A percentile compares a stretch with the other conserved stretches of the same genome.
Conservation (phyloP, 1,139 yeast species). For the Saccharomycopsis crataegensis region DNA sequence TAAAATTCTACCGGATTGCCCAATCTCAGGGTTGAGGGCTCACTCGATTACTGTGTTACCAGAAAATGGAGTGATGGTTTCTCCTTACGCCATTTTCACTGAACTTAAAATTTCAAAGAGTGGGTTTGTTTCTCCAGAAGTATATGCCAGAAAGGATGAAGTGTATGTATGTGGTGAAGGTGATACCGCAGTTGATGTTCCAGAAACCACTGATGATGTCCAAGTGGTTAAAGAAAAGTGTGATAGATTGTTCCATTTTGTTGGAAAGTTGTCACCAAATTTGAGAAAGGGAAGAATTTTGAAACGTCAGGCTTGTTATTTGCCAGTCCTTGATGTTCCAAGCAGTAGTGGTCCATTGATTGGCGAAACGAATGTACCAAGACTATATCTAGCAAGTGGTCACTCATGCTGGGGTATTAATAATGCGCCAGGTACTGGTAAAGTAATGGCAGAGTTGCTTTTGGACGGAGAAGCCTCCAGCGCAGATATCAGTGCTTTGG, state of each 20-base stretch:
- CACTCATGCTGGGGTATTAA: slow-evolving; percentile 99
- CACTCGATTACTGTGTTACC: slow-evolving; percentile 93
- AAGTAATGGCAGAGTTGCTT: slow-evolving; percentile 78
- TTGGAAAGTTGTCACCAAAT: slow-evolving; percentile 67
- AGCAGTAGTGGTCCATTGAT: slow-evolving; percentile 88
- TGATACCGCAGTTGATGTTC: slow-evolving; percentile 81
- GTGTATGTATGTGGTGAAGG: slow-evolving; percentile 98
- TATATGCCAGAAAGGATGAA: slow-evolving; percentile 92
- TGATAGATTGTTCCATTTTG: slow-evolving; percentile 78
- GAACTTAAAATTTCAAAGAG: slow-evolving; percentile 65
- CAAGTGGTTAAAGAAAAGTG: slow-evolving; percentile 83
- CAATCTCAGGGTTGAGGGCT: slow-evolving; percentile 86
- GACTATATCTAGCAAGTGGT: slow-evolving; percentile 78
- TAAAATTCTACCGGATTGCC: slow-evolving; percentile 81
- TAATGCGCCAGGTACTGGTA: slow-evolving; percentile 95
- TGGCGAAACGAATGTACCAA: slow-evolving; percentile 84
- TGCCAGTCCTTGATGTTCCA: slow-evolving; percentile 91
- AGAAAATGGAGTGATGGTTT: slow-evolving; percentile 55
- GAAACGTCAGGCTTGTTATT: slow-evolving; percentile 88
- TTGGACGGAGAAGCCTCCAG: slow-evolving; percentile 77
- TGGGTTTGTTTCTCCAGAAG: slow-evolving; percentile 79
- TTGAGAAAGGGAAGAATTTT: slow-evolving; percentile 69
- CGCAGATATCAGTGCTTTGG: slow-evolving; percentile 74
- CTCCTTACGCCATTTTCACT: slow-evolving; percentile 92
- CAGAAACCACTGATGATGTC: slow-evolving; percentile 91